phyloP scores from a whole-genome alignment of 371 early-diverging fungal species.

The Syncephalastrum racemosum region DNA sequence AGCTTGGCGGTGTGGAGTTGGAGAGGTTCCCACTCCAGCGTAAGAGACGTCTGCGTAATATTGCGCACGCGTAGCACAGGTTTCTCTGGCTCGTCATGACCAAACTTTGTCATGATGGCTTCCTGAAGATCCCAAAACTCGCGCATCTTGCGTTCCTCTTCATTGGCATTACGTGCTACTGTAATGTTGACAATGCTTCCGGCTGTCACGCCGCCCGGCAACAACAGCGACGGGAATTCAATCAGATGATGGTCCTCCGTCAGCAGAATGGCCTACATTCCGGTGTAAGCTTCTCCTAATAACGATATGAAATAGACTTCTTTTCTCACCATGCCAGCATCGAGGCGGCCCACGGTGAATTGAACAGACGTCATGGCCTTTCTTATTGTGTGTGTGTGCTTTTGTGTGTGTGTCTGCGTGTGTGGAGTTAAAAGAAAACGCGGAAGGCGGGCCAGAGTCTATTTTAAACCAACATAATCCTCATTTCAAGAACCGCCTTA shows the following conservation, averaged over 20 bases:
- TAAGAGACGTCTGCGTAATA: slow-evolving; percentile 89
- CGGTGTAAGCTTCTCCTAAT: background rate
- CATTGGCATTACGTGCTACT: slow-evolving; percentile 81
- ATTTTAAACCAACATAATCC: too few species aligned
- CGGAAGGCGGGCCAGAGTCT: too few species aligned
- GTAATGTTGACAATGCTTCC: slow-evolving; percentile 95
- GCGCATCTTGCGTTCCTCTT: slow-evolving; percentile 77
- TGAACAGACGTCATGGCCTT: slow-evolving; percentile 58
- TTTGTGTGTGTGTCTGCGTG: background rate
- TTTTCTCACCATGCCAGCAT: slow-evolving; percentile 78
- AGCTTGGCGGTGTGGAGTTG: slow-evolving; percentile 78
- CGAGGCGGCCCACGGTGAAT: slow-evolving; percentile 90
- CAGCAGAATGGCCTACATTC: slow-evolving; percentile 79
- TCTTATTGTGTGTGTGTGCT: background rate
- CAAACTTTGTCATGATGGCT: slow-evolving; percentile 77
- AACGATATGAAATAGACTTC: slow-evolving; percentile 1
- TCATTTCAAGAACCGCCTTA: too few species aligned
- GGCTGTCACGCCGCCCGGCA: slow-evolving; percentile 89
- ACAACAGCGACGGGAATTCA: slow-evolving; percentile 94
- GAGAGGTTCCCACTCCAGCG: slow-evolving; percentile 87
- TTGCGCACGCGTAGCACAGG: slow-evolving; percentile 77
- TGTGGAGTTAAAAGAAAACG: too few species aligned
- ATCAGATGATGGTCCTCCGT: slow-evolving; percentile 96
- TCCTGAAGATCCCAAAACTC: slow-evolving; percentile 89
- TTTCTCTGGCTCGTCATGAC: slow-evolving; percentile 71